phyloP scores from a whole-genome alignment of 1,284 basidiomycete genomes.

The Leucoagaricus sp. region DNA sequence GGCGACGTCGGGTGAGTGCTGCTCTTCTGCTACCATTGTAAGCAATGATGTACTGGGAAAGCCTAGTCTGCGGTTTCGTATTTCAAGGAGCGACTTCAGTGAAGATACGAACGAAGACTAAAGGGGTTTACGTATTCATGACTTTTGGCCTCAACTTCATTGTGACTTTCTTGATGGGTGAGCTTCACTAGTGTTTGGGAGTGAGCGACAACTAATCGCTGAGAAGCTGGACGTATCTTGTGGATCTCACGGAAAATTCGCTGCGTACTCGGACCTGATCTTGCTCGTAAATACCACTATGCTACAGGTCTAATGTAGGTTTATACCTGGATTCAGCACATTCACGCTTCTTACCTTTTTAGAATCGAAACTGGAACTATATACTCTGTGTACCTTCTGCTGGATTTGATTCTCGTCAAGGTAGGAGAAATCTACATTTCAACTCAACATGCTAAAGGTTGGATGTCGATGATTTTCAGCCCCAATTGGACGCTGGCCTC shows the following conservation, averaged over 20 bases:
- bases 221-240: conserved; percentile 21
- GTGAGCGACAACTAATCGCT: neutral
- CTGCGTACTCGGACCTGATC: conserved; percentile 18
- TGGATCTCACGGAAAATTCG: conserved; percentile 20
- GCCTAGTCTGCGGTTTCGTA: conserved; percentile 24
- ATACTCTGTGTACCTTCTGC: conserved; percentile 22
- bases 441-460: neutral
- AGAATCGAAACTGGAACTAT: conserved; percentile 23
- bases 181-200: neutral
- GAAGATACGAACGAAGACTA: neutral
- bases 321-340: neutral
- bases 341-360: neutral
- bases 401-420: conserved; percentile 7
- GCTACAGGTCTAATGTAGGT: conserved; percentile 23
- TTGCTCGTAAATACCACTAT: conserved; percentile 20
- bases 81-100: conserved; percentile 18
- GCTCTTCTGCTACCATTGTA: neutral
- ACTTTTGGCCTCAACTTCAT: conserved; percentile 22
- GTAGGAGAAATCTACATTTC: neutral
- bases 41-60: neutral
- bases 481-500: conserved; percentile 21
- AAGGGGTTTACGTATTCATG: conserved; percentile 23
- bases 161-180: conserved; percentile 23
- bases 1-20: conserved; percentile 13
- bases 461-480: too few species aligned